A percentile compares a stretch with the other conserved stretches of the same genome.
These are phyloP conservation scores for Nakazawaea laoshanensis DNA, from an alignment of 805 yeast genomes.

Conservation along the genomic window DNA sequence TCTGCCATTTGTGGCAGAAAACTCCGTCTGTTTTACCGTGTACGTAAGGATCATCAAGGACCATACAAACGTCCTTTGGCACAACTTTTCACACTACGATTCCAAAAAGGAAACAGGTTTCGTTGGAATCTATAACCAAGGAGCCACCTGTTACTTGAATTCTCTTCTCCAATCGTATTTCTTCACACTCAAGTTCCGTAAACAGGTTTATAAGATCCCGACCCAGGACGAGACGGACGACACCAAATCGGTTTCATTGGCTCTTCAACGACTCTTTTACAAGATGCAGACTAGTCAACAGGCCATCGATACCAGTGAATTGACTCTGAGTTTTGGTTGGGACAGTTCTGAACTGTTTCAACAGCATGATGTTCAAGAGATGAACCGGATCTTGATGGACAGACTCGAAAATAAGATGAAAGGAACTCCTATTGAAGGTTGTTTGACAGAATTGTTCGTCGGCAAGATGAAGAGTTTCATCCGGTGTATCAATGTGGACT, in stretches of 20 bases:
- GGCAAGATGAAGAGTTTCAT: conserved; percentile 96
- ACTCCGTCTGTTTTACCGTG: conserved; percentile 62
- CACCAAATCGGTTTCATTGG: conserved; percentile 58
- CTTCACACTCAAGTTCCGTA: conserved; percentile 75
- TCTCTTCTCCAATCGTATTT: conserved; percentile 86
- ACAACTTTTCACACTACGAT: conserved; percentile 74
- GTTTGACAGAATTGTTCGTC: conserved; percentile 76
- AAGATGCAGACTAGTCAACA: conserved; percentile 62
- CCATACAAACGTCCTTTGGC: conserved; percentile 93
- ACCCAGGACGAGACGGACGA: conserved; percentile 46
- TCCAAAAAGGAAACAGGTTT: conserved; percentile 83
- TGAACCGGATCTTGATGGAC: conserved; percentile 93
- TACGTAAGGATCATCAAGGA: conserved; percentile 75
- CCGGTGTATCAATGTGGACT: conserved; percentile 86
- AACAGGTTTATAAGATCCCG: conserved; percentile 84
- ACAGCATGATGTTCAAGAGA: conserved; percentile 96
- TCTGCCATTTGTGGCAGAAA: conserved; percentile 39
- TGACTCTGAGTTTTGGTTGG: conserved; percentile 96
- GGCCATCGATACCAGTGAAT: conserved; percentile 77
- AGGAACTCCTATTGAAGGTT: conserved; percentile 71
- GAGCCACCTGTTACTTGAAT: conserved; percentile 96
- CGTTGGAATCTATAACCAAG: conserved; percentile 92
- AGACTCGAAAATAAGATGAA: conserved; percentile 86
- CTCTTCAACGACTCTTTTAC: conserved; percentile 84
- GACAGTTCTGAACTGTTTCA: conserved; percentile 91